Evolutionary conservation across 2,329 filamentous ascomycete genomes (phyloP).

Genomic region (Epichloe amarillans): DNA sequence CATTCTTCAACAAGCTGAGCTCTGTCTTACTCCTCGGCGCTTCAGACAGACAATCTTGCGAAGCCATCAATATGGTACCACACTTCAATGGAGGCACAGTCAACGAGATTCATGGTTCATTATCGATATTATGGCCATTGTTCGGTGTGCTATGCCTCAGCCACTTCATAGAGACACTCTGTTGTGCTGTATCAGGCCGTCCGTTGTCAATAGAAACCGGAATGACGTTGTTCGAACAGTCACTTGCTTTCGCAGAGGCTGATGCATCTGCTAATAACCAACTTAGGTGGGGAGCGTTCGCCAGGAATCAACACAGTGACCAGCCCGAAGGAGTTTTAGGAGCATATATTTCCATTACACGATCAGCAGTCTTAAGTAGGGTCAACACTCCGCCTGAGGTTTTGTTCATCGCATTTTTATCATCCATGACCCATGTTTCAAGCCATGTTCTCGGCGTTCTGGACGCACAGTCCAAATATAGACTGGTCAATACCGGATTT

Average conservation of each 20-base stretch:
- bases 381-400: conserved; percentile 87
- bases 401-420: conserved; percentile 75
- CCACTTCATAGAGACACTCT: conserved; percentile 79
- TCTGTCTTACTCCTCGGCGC: conserved; percentile 61
- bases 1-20: conserved; percentile 58
- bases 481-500: conserved; percentile 76
- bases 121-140: conserved; percentile 62
- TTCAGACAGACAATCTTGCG: conserved; percentile 61
- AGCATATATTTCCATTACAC: conserved; percentile 35
- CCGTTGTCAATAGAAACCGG: conserved; percentile 73
- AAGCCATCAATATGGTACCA: conserved; percentile 57
- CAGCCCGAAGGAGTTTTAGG: conserved; percentile 11
- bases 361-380: conserved; percentile 57
- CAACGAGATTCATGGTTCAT: conserved; percentile 56
- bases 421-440: conserved; percentile 73
- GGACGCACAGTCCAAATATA: conserved; percentile 62
- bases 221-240: conserved; percentile 95
- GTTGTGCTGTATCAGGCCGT: conserved; percentile 76
- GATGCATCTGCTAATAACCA: conserved; percentile 77
- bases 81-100: conserved; percentile 33
- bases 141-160: conserved; percentile 59
- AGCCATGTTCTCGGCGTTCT: conserved; percentile 74
- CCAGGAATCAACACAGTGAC: conserved; percentile 29
- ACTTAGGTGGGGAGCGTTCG: conserved; percentile 56
- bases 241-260: conserved; percentile 87